Percentiles rank a stretch among this genome's conserved stretches.
These are phyloP conservation scores for Lactarius hengduanensis DNA, from an alignment of 768 basidiomycete species.

Conservation along the genomic window DNA sequence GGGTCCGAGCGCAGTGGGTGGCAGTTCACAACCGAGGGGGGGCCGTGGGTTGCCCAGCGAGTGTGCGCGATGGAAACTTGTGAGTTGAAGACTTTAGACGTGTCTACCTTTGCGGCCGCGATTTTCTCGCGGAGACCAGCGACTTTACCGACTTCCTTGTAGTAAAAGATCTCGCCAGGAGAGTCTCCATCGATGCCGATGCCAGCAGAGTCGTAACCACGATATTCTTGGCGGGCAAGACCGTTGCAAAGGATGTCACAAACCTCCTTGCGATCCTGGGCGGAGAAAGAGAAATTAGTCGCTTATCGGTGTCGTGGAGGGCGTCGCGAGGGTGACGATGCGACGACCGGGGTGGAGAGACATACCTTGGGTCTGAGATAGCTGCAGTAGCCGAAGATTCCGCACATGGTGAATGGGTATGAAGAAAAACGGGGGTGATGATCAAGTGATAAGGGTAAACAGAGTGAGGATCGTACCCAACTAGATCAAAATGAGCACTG, in stretches of 20 bases:
- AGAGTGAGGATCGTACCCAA: neutral
- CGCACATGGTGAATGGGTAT: conserved; percentile 59
- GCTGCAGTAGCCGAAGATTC: conserved; percentile 96
- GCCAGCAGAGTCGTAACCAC: conserved; percentile 96
- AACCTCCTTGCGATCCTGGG: conserved; percentile 51
- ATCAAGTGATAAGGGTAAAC: neutral
- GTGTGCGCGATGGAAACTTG: conserved; percentile 99
- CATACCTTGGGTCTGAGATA: conserved; percentile 92
- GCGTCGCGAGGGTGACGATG: neutral
- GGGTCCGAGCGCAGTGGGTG: conserved; percentile 90
- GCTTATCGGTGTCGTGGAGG: neutral
- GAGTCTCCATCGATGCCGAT: conserved; percentile 91
- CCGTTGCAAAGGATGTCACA: conserved; percentile 89
- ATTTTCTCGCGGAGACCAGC: conserved; percentile 89
- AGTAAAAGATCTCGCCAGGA: conserved; percentile 70
- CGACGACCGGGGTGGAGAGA: neutral
- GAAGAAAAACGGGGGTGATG: neutral
- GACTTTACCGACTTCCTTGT: conserved; percentile 99
- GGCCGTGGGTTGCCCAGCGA: conserved; percentile 98
- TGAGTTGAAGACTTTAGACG: conserved; percentile 71
- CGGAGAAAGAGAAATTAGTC: neutral
- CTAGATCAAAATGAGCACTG: neutral
- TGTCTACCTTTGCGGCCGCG: conserved; percentile 64
- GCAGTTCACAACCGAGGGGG: conserved; percentile 85
- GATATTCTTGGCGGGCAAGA: conserved; percentile 93